phyloP scores from a whole-genome alignment of 345 rosid species.

The Eutrema japonicum region DNA sequence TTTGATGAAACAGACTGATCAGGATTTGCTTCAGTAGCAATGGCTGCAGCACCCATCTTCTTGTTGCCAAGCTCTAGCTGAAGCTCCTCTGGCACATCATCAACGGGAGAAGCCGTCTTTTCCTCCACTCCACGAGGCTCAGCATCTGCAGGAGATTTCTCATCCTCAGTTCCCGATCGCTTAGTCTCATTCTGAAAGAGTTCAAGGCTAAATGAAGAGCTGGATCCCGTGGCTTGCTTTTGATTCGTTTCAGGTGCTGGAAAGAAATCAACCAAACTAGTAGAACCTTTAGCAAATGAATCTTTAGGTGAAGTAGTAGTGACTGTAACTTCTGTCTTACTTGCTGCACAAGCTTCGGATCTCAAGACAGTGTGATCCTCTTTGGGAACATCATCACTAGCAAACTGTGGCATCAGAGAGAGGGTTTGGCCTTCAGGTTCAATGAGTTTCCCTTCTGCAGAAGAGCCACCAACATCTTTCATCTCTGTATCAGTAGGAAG shows the following conservation, averaged over 20 bases:
- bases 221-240: slow-evolving; percentile 36
- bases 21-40: slow-evolving; percentile 21
- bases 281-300: slow-evolving; percentile 35
- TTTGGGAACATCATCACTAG: slow-evolving; percentile 38
- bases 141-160: slow-evolving; percentile 34
- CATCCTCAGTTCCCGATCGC: slow-evolving; percentile 24
- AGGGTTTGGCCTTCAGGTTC: slow-evolving; percentile 43
- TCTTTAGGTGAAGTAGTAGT: slow-evolving; percentile 36
- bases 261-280: slow-evolving; percentile 39
- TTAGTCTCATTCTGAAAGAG: slow-evolving; percentile 42
- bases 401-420: slow-evolving; percentile 43
- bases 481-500: slow-evolving; percentile 27
- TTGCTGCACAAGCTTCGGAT: slow-evolving; percentile 35
- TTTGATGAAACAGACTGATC: slow-evolving; percentile 26
- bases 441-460: slow-evolving; percentile 26
- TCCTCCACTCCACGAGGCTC: slow-evolving; percentile 32
- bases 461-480: slow-evolving; percentile 43
- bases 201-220: slow-evolving; percentile 44
- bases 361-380: slow-evolving; percentile 36
- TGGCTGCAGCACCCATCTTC: slow-evolving; percentile 30
- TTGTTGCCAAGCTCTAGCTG: slow-evolving; percentile 47
- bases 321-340: slow-evolving; percentile 30
- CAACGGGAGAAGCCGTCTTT: slow-evolving; percentile 35
- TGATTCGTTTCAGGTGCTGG: slow-evolving; percentile 36
- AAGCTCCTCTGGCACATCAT: slow-evolving; percentile 47